These are phyloP conservation scores for Croton laevigatus DNA, from an alignment of 441 rosid genomes.

Conservation along the genomic window DNA sequence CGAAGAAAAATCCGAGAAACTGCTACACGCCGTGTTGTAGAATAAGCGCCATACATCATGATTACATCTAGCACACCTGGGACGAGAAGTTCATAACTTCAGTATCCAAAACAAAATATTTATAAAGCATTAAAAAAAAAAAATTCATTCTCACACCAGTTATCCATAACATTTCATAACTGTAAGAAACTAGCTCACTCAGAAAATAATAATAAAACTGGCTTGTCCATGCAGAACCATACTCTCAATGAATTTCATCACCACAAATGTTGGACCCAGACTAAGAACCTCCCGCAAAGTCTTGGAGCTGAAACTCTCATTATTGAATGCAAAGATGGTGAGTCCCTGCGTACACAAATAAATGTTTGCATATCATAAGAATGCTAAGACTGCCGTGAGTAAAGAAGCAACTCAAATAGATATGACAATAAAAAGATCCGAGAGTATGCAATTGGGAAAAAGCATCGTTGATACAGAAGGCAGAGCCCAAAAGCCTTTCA, in stretches of 20 bases:
- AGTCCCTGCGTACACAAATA: slow-evolving; percentile 58
- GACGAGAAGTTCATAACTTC: slow-evolving; percentile 26
- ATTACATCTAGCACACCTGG: slow-evolving; percentile 85
- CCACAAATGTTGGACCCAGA: slow-evolving; percentile 94
- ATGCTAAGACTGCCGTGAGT: neutral
- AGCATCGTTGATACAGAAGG: neutral
- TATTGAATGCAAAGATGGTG: slow-evolving; percentile 81
- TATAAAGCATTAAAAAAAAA: neutral
- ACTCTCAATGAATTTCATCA: slow-evolving; percentile 96
- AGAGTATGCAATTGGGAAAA: neutral
- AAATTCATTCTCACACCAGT: slow-evolving; percentile 1
- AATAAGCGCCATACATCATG: slow-evolving; percentile 99
- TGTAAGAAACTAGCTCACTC: neutral
- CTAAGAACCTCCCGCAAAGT: slow-evolving; percentile 76
- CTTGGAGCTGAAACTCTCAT: slow-evolving; percentile 43
- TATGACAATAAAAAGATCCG: neutral
- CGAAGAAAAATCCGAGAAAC: slow-evolving; percentile 87
- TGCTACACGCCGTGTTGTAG: slow-evolving; percentile 76
- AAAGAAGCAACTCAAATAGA: neutral
- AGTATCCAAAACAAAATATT: slow-evolving; percentile 11
- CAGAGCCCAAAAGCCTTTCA: slow-evolving; percentile 1
- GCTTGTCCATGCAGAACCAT: slow-evolving; percentile 24
- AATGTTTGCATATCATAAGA: slow-evolving; percentile 1
- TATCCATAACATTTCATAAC: neutral
- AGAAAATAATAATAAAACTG: neutral